These are phyloP conservation scores for Colletotrichum viniferum DNA, from an alignment of 2,329 filamentous ascomycete species.

Conservation along the genomic window DNA sequence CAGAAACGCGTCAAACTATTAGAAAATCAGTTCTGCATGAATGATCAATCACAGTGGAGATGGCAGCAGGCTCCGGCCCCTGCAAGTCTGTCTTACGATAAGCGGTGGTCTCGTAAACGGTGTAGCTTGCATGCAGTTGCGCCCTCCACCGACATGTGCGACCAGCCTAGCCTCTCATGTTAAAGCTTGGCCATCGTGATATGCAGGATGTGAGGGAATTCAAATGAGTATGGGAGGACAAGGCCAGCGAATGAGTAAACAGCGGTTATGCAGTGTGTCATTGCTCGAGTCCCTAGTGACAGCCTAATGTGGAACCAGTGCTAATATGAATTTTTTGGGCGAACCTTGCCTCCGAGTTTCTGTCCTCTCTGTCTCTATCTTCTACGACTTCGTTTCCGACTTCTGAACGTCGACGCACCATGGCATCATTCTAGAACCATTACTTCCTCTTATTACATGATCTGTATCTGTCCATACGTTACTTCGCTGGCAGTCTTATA, in stretches of 20 bases:
- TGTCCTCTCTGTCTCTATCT: not conserved
- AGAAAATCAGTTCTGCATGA: not conserved
- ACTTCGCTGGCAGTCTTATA: too few relatives aligned
- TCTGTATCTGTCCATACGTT: too few relatives aligned
- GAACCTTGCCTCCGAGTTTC: not conserved
- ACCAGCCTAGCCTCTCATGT: not conserved
- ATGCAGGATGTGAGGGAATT: not conserved
- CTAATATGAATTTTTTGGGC: fast-evolving
- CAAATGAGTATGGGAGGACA: not conserved
- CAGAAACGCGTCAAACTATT: not conserved
- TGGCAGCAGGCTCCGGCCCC: not conserved
- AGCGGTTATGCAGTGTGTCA: not conserved
- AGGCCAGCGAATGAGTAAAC: not conserved
- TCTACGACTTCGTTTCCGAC: not conserved
- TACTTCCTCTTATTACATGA: too few relatives aligned
- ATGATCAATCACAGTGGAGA: not conserved
- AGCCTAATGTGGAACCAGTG: not conserved
- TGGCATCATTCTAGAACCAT: too few relatives aligned
- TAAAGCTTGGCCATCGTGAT: not conserved
- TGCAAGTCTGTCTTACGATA: not conserved
- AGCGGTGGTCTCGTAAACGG: not conserved
- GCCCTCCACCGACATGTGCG: not conserved
- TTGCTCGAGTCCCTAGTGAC: not conserved
- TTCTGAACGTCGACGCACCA: not conserved
- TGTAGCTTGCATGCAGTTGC: not conserved